These are phyloP conservation scores for Xylaria sp. DNA, from an alignment of 2,329 filamentous ascomycete species.

Conservation along the genomic window DNA sequence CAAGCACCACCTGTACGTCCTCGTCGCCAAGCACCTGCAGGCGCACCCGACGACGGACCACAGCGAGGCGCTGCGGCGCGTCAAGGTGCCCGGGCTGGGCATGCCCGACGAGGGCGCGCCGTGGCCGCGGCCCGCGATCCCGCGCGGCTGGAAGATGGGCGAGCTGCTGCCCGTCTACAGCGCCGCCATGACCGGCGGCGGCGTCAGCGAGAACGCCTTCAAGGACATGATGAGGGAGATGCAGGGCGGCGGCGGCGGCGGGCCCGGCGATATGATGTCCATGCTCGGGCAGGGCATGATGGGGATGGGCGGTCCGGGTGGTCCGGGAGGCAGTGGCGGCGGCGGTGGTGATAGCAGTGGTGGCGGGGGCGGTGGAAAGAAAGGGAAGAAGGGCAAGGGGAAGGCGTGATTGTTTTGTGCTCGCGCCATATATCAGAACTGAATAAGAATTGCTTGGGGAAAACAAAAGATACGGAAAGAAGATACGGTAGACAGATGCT, in stretches of 20 bases:
- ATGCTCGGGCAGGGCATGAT: constrained; percentile 31
- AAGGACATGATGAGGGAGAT: constrained; percentile 98
- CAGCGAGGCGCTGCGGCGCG: constrained; percentile 64
- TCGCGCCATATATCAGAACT: not conserved
- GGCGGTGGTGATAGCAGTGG: constrained; percentile 25
- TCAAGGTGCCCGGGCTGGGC: constrained; percentile 72
- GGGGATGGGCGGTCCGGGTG: constrained; percentile 20
- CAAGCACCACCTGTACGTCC: constrained; percentile 85
- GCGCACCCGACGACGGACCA: constrained; percentile 76
- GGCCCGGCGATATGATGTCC: constrained; percentile 36
- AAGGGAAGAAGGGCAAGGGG: constrained; percentile 55
- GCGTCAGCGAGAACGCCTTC: constrained; percentile 90
- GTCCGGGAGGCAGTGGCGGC: constrained; percentile 20
- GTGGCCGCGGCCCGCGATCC: constrained; percentile 73
- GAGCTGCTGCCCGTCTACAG: constrained; percentile 84
- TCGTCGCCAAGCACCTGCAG: constrained; percentile 76
- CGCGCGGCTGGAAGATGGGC: constrained; percentile 89
- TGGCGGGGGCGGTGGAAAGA: constrained; percentile 41
- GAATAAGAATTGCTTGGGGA: constrained; percentile 1
- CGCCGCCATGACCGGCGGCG: constrained; percentile 87
- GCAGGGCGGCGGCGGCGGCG: constrained; percentile 49
- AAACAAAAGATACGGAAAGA: not conserved
- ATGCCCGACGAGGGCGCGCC: constrained; percentile 65
- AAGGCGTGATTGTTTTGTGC: constrained; percentile 22
- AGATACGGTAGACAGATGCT: constrained; percentile 4